Evolutionary conservation across 352 stramenopile species (phyloP), one percentile per base, ranked within the genome.

Genomic region (Globisporangium solare): DNA sequence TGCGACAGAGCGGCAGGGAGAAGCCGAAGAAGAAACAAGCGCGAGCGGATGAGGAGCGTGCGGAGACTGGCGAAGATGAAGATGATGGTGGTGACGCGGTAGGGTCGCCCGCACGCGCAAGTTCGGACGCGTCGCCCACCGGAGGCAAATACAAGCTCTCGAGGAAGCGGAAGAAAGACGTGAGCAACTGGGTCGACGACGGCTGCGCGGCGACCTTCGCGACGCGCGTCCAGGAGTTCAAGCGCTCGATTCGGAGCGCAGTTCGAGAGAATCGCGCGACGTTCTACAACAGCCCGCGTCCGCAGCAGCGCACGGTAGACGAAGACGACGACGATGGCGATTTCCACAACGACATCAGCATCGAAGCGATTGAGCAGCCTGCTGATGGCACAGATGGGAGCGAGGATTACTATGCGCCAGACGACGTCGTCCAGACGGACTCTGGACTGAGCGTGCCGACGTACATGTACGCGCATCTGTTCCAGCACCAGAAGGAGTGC

Each of bases 401-500:
- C 51, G 51, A 54, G 41, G 60, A 55, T 51, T 65, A 60, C 47
- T 90, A 88, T 51, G 51, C 60, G 22, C 77, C 83, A 0, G 66
- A 63, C 46, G 83, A 89, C 51, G 56, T 76, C 17, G 63, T 76
- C 20, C 64, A 84, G 48, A 92, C 78, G 1, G 64, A 82, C 46
- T 89, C 78, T 12, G 85, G 85, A 0, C 67, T 94, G 37, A 64
- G 77, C 11, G 75, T 96, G 15, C 75, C 81, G 21, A 73, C 58
- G 24, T 89, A 84, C 60, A 77, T 94, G 47, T 73, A 91, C 61
- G 71, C 75, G 31, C 76, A 88, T 21, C 61, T 99, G 31, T 96
- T 96, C 62, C 87, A 83, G 8, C 98, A 99, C 64, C 96, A 99
- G 71, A 76, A 84, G 21, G 88, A 97, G 61, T 98, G 94, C 59